Evolutionary conservation across 148 eudicot species (phyloP).

Genomic region (Rhododendron mucronatum): DNA sequence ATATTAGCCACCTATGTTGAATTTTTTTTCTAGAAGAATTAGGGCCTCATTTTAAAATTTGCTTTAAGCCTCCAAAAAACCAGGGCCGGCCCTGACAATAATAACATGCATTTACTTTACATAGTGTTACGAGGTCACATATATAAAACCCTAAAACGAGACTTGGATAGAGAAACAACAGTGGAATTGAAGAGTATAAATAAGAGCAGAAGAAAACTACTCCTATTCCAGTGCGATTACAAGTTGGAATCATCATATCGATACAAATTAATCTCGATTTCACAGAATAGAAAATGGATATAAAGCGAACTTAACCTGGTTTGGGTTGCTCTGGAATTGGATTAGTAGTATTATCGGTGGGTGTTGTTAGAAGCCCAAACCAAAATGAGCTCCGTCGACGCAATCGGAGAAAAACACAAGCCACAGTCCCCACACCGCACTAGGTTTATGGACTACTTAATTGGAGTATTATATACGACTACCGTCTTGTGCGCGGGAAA

Average conservation of each 20-base stretch:
- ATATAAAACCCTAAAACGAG: not conserved
- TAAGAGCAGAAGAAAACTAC: not conserved
- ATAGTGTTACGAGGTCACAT: not conserved
- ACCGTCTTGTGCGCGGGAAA: not conserved
- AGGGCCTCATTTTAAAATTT: too few species aligned
- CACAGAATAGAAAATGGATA: too few species aligned
- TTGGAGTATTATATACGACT: too few species aligned
- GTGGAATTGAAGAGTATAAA: not conserved
- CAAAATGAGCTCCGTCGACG: not conserved
- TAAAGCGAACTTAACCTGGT: not conserved
- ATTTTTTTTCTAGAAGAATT: too few species aligned
- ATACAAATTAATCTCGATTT: not conserved
- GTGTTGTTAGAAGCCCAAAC: not conserved
- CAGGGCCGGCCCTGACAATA: too few species aligned
- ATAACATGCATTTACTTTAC: not conserved
- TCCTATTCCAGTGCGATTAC: not conserved
- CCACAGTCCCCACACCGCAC: not conserved
- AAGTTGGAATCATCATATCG: too few species aligned
- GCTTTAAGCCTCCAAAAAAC: too few species aligned
- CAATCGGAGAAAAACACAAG: too few species aligned
- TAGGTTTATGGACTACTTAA: too few species aligned
- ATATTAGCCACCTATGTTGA: too few species aligned
- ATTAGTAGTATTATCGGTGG: not conserved
- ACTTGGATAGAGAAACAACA: not conserved
- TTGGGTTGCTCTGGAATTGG: not conserved